These are phyloP conservation scores for Umbilicaria muhlenbergii DNA, from an alignment of 495 filamentous ascomycete species.

Conservation along the genomic window DNA sequence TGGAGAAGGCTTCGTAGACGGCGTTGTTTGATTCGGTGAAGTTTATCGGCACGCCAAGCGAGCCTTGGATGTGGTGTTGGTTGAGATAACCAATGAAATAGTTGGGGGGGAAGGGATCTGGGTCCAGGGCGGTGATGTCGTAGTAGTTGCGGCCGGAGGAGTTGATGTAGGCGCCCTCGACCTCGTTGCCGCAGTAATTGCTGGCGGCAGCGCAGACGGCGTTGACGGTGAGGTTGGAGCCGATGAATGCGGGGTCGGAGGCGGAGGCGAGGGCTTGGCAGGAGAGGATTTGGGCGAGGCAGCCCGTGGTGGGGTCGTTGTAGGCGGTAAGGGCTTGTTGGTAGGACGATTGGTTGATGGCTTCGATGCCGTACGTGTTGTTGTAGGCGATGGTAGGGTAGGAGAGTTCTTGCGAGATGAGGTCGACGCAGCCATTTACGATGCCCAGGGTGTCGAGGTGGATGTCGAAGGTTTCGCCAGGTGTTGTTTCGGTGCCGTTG, in stretches of 20 bases:
- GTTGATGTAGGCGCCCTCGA: conserved; percentile 22
- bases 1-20: conserved; percentile 35
- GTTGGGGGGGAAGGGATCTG: conserved; percentile 47
- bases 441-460: conserved; percentile 34
- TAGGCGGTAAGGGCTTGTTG: conserved; percentile 30
- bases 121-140: conserved; percentile 38
- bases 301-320: conserved; percentile 32
- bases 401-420: conserved; percentile 45
- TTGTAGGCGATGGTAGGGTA: conserved; percentile 55
- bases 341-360: conserved; percentile 41
- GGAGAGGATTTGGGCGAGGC: conserved; percentile 37
- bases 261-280: conserved; percentile 27
- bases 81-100: conserved; percentile 51
- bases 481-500: conserved; percentile 19
- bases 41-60: conserved; percentile 52
- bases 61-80: conserved; percentile 41
- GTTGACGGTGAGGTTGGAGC: conserved; percentile 29
- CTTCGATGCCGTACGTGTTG: conserved; percentile 60
- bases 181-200: conserved; percentile 20
- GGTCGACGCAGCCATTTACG: conserved; percentile 66
- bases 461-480: conserved; percentile 22
- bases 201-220: conserved; percentile 23
- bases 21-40: conserved; percentile 36
- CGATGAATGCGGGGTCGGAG: conserved; percentile 29
- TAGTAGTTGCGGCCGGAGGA: conserved; percentile 37